Evolutionary conservation across 1,284 basidiomycete genomes (phyloP), one percentile per base, ranked within the genome.

Genomic region (Apiotrichum porosum): DNA sequence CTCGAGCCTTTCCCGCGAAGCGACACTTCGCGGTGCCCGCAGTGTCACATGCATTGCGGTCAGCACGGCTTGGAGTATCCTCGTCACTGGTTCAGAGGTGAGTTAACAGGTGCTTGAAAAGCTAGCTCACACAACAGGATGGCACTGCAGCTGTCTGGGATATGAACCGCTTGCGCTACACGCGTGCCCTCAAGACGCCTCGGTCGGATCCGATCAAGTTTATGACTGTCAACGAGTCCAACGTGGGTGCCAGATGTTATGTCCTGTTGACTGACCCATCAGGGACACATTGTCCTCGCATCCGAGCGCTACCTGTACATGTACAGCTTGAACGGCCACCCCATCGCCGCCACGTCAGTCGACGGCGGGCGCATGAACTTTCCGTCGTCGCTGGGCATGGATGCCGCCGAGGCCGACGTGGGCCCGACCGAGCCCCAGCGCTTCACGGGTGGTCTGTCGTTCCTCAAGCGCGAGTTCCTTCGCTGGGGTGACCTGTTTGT

Each of bases 121-220:
- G 24, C 26, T 17, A 26, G 6, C 32, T 21, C 22, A 18, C 38
- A 13, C 9, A 1, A 31, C 49, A 68, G 57, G 90, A 95, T 60
- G 85, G 88, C 1, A 87, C 83, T 50, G 89, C 85, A 0, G 84
- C 85, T 14, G 60, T 95, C 8, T 97, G 93, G 93, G 93, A 97
- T 66, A 77, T 90, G 46, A 95, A 97, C 63, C 78, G 84, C 33
- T 82, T 85, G 14, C 74, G 81, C 1, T 91, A 91, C 57, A 81
- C 85, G 13, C 75, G 84, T 44, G 85, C 85, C 0, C 83, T 90
- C 30, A 81, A 81, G 79, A 84, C 89, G 47, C 55, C 55, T 1
- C 79, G 78, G 10, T 58, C 69, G 1, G 75, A 78, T 22, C 76
- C 80, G 0, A 82, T 95, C 4, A 79, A 81, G 53, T 76, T 85